Percentiles rank a stretch among this genome's conserved stretches.
Evolutionary conservation across 2,329 filamentous ascomycete genomes (phyloP).

Genomic region (Acephala macrosclerotiorum): DNA sequence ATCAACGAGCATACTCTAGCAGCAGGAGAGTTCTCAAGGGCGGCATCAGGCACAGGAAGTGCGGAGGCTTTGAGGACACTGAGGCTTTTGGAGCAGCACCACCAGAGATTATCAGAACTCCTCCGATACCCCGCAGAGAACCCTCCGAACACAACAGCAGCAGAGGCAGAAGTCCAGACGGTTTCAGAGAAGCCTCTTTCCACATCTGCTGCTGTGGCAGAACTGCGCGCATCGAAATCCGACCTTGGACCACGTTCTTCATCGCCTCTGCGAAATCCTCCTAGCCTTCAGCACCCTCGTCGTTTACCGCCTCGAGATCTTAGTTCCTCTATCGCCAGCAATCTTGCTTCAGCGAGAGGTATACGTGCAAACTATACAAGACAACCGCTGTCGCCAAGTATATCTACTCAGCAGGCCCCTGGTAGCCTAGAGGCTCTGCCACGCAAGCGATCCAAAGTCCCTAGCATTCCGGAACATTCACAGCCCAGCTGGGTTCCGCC

Average conservation of each 20-base stretch:
- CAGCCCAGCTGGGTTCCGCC: slow-evolving; percentile 63
- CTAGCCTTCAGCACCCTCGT: slow-evolving; percentile 40
- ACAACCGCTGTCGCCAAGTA: slow-evolving; percentile 73
- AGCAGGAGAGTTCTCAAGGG: slow-evolving; percentile 86
- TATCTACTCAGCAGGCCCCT: slow-evolving; percentile 77
- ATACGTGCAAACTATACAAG: slow-evolving; percentile 72
- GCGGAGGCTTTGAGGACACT: slow-evolving; percentile 83
- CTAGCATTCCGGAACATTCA: slow-evolving; percentile 57
- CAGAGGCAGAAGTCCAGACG: slow-evolving; percentile 40
- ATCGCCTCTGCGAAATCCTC: slow-evolving; percentile 37
- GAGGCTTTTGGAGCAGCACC: slow-evolving; percentile 85
- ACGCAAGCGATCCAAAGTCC: slow-evolving; percentile 61
- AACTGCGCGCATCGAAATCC: slow-evolving; percentile 42
- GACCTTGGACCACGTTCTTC: slow-evolving; percentile 40
- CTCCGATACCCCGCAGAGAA: slow-evolving; percentile 68
- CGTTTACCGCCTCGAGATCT: slow-evolving; percentile 68
- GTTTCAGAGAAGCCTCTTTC: slow-evolving; percentile 40
- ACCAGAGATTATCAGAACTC: slow-evolving; percentile 82
- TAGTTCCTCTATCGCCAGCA: slow-evolving; percentile 86
- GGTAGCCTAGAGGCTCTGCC: slow-evolving; percentile 70
- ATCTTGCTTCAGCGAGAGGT: slow-evolving; percentile 84
- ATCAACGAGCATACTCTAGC: slow-evolving; percentile 89
- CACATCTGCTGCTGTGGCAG: slow-evolving; percentile 43
- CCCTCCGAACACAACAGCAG: slow-evolving; percentile 32
- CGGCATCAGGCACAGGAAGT: slow-evolving; percentile 73